Evolutionary conservation across 305 asterid species (phyloP).

Genomic region (Nicotiana rustica): DNA sequence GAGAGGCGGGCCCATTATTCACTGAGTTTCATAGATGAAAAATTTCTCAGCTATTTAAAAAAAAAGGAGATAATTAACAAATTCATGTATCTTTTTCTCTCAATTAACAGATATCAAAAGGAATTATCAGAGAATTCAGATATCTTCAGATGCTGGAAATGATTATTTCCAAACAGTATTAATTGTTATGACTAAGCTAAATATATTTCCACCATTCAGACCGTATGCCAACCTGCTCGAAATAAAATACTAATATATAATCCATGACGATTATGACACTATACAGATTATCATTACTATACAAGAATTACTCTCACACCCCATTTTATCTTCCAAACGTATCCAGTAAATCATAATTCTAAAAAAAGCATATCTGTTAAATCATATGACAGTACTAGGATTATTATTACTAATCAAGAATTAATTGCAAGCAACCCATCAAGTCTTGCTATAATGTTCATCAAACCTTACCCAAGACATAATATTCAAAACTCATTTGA

Average conservation of each 20-base stretch:
- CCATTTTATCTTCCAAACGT: constrained; percentile 19
- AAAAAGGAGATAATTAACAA: neutral
- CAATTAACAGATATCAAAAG: constrained; percentile 25
- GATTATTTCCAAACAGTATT: constrained; percentile 6
- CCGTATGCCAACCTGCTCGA: neutral
- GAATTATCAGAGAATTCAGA: constrained; percentile 13
- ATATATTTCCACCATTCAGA: constrained; percentile 15
- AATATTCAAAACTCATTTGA: constrained; percentile 8
- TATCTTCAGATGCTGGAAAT: constrained; percentile 24
- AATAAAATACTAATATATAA: constrained; percentile 22
- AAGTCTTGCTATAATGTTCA: constrained; percentile 20
- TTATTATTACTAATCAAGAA: constrained; percentile 21
- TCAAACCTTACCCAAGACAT: neutral
- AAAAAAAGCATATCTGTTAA: neutral
- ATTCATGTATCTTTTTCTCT: neutral
- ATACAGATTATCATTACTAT: neutral
- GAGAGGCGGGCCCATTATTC: neutral
- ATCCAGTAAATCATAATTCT: neutral
- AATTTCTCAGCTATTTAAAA: neutral
- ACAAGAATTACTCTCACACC: constrained; percentile 2
- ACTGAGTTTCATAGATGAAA: neutral
- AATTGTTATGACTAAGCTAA: neutral
- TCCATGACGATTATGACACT: constrained; percentile 21
- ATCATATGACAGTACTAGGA: neutral
- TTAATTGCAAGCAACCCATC: neutral